These are phyloP conservation scores for Cladobotryum protrusum DNA, from an alignment of 2,329 filamentous ascomycete species.

Conservation along the genomic window DNA sequence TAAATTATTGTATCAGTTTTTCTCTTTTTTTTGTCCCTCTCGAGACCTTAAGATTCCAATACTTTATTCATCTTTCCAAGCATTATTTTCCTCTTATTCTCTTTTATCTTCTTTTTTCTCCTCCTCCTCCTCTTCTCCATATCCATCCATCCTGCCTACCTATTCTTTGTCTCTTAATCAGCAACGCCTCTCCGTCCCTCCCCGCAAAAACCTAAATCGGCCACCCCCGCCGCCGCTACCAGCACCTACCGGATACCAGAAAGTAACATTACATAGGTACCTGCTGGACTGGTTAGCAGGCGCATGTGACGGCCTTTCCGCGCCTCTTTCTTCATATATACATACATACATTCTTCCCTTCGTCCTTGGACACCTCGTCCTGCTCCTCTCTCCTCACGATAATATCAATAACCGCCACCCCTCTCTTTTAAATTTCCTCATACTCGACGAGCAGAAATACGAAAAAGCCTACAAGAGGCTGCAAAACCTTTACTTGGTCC, in stretches of 20 bases:
- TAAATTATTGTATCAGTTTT: no score
- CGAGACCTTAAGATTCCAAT: no score
- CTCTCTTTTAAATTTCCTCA: no score
- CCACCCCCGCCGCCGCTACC: constrained; percentile 5
- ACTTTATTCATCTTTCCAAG: constrained; percentile 2
- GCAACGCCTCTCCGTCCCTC: not conserved
- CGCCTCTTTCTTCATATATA: not conserved
- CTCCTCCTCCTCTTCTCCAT: not conserved
- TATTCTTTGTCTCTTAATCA: not conserved
- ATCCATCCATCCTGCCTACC: no score
- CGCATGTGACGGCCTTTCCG: not conserved
- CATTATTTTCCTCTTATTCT: constrained; percentile 1
- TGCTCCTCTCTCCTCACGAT: no score
- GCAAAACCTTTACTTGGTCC: not conserved
- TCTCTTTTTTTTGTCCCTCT: no score
- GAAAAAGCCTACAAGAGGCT: no score
- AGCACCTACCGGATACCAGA: not conserved
- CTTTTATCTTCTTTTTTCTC: constrained; percentile 1
- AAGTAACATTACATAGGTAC: no score
- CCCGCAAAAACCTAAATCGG: not conserved
- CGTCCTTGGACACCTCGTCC: no score
- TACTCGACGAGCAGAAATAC: no score
- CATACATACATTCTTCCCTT: not conserved
- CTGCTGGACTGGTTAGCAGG: not conserved
- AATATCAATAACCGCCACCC: no score